Evolutionary conservation across 1,284 basidiomycete genomes (phyloP).

Genomic region (Apiotrichum montevideense): DNA sequence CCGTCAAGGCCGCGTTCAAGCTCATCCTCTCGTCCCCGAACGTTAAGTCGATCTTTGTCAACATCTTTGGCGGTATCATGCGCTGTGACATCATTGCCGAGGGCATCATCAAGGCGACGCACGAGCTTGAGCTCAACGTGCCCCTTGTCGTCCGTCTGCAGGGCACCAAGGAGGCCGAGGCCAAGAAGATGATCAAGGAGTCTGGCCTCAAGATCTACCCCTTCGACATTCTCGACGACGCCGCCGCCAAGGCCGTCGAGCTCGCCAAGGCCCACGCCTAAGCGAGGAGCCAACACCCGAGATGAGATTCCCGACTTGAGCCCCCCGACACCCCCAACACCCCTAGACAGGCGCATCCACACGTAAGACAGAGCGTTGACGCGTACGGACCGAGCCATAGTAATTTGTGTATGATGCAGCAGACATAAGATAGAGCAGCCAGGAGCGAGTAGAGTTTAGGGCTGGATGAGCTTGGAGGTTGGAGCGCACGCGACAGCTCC

Average conservation of each 20-base stretch:
- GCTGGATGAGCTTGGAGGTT: too few species aligned
- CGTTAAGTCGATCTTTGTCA: conserved; percentile 98
- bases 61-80: conserved; percentile 92
- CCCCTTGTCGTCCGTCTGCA: conserved; percentile 92
- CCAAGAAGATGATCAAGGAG: conserved; percentile 86
- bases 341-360: neutral
- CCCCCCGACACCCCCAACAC: neutral
- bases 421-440: neutral
- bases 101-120: conserved; percentile 96
- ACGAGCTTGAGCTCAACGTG: conserved; percentile 77
- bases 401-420: conserved; percentile 5
- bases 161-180: conserved; percentile 93
- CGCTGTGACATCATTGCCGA: conserved; percentile 93
- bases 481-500: too few species aligned
- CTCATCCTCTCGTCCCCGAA: conserved; percentile 83
- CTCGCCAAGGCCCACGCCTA: conserved; percentile 49
- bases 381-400: neutral
- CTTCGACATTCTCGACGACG: conserved; percentile 47
- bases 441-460: too few species aligned
- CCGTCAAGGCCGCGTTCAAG: conserved; percentile 99
- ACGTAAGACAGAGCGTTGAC: neutral
- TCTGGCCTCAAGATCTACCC: conserved; percentile 83
- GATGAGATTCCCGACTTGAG: too few species aligned
- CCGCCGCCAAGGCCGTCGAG: conserved; percentile 76
- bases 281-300: neutral